Conservation (phyloP, 495 filamentous ascomycete genomes). For the Baudoinia panamericana region DNA sequence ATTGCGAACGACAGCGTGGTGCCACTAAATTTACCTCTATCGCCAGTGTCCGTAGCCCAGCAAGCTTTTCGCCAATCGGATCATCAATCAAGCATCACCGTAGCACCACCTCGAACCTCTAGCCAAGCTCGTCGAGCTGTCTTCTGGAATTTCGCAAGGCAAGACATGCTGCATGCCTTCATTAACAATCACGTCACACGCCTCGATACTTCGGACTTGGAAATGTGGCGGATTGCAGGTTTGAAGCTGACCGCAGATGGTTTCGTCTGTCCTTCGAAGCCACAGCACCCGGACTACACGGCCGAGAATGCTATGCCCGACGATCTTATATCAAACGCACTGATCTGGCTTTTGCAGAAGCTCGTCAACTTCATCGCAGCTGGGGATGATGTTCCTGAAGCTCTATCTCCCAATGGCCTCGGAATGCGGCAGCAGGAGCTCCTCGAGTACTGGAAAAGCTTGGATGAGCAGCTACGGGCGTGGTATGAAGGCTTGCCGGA, state of each 20-base stretch:
- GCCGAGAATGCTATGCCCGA: slow-evolving; percentile 44
- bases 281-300: slow-evolving; percentile 29
- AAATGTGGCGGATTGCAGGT: slow-evolving; percentile 49
- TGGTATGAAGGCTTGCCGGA: slow-evolving; percentile 47
- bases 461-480: slow-evolving; percentile 42
- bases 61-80: not conserved
- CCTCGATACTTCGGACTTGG: slow-evolving; percentile 46
- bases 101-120: slow-evolving; percentile 21
- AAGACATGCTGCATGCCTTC: slow-evolving; percentile 49
- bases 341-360: slow-evolving; percentile 51
- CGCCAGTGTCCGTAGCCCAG: slow-evolving; percentile 8
- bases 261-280: slow-evolving; percentile 42
- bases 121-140: slow-evolving; percentile 46
- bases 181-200: slow-evolving; percentile 50
- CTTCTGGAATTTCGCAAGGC: slow-evolving; percentile 55
- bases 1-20: slow-evolving; percentile 53
- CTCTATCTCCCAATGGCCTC: slow-evolving; percentile 30
- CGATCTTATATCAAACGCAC: slow-evolving; percentile 48
- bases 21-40: slow-evolving; percentile 36
- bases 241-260: slow-evolving; percentile 44
- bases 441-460: slow-evolving; percentile 43
- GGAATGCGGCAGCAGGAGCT: slow-evolving; percentile 41
- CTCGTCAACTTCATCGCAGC: slow-evolving; percentile 49
- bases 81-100: too few relatives aligned
- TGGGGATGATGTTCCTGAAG: slow-evolving; percentile 35